phyloP scores from a whole-genome alignment of 768 basidiomycete species.

The Calocera cornea region DNA sequence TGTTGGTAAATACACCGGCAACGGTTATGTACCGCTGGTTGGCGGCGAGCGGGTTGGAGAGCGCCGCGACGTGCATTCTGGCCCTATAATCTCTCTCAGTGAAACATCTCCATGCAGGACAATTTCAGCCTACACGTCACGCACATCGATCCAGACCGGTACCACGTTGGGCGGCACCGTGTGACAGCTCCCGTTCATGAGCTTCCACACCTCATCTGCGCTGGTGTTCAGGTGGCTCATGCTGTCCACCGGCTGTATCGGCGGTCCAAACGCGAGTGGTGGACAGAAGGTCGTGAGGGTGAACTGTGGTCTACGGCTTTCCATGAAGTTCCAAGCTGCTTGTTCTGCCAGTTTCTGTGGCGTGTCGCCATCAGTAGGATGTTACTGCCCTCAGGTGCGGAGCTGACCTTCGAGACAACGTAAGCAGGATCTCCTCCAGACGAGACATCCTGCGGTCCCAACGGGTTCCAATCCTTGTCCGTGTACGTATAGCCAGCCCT shows the following conservation, averaged over 20 bases:
- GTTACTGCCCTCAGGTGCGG: neutral
- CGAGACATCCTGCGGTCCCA: slow-evolving; percentile 4
- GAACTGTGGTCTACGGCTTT: slow-evolving; percentile 8
- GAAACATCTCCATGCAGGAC: too few relatives aligned
- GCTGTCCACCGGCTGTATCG: slow-evolving; percentile 6
- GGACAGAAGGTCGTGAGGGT: slow-evolving; percentile 12
- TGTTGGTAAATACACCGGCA: slow-evolving; percentile 8
- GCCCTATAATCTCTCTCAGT: neutral
- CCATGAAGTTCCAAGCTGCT: slow-evolving; percentile 15
- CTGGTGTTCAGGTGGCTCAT: slow-evolving; percentile 7
- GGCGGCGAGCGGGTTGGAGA: neutral
- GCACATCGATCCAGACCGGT: neutral
- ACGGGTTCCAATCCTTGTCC: slow-evolving; percentile 6
- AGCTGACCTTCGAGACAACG: neutral
- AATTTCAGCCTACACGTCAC: neutral
- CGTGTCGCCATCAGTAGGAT: neutral
- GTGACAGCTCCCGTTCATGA: slow-evolving; percentile 6
- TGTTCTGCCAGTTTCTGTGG: slow-evolving; percentile 17
- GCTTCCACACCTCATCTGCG: neutral
- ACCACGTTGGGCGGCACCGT: neutral
- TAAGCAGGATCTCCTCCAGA: neutral
- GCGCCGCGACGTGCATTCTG: neutral
- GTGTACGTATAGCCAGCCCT: slow-evolving; percentile 7
- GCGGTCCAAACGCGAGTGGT: slow-evolving; percentile 1
- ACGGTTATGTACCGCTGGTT: slow-evolving; percentile 11